A percentile compares a stretch with the other conserved stretches of the same genome.
Evolutionary conservation across 371 early-diverging fungal species (phyloP).

Genomic region (Lichtheimia hyalospora): DNA sequence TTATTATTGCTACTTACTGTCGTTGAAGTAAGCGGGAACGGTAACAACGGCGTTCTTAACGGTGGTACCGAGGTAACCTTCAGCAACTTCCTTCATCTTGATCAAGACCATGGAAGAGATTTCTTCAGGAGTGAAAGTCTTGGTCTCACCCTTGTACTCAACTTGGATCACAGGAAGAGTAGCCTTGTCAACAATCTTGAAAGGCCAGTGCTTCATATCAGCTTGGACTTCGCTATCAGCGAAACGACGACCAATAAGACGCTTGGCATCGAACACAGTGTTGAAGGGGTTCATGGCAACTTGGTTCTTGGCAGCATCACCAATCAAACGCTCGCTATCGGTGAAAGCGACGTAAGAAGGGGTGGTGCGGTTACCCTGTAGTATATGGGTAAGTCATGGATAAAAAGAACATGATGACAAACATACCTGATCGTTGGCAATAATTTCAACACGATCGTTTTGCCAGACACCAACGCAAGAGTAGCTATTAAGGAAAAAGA

Average conservation of each 20-base stretch:
- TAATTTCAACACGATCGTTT: conserved; percentile 96
- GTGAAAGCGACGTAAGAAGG: conserved; percentile 96
- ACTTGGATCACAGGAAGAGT: conserved; percentile 80
- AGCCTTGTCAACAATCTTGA: conserved; percentile 76
- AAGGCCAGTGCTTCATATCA: conserved; percentile 92
- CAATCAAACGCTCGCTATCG: conserved; percentile 89
- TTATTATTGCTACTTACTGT: conserved; percentile 14
- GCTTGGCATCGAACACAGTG: conserved; percentile 95
- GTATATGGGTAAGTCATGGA: no score
- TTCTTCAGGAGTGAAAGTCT: conserved; percentile 88
- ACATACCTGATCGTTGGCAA: conserved; percentile 88
- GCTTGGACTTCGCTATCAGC: conserved; percentile 84
- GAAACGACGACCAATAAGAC: conserved; percentile 95
- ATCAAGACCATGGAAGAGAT: conserved; percentile 90
- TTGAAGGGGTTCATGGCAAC: conserved; percentile 80
- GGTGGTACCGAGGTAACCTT: conserved; percentile 81
- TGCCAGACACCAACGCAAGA: conserved; percentile 98
- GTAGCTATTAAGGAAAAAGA: conserved; percentile 47
- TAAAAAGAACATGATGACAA: no score
- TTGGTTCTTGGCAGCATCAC: conserved; percentile 95
- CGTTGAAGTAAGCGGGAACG: conserved; percentile 89
- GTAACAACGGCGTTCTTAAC: conserved; percentile 93
- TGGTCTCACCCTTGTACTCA: conserved; percentile 76
- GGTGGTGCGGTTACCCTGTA: conserved; percentile 88
- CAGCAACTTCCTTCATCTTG: conserved; percentile 92